Conservation (phyloP, 148 eudicot species). For the Selenicereus undatus region DNA sequence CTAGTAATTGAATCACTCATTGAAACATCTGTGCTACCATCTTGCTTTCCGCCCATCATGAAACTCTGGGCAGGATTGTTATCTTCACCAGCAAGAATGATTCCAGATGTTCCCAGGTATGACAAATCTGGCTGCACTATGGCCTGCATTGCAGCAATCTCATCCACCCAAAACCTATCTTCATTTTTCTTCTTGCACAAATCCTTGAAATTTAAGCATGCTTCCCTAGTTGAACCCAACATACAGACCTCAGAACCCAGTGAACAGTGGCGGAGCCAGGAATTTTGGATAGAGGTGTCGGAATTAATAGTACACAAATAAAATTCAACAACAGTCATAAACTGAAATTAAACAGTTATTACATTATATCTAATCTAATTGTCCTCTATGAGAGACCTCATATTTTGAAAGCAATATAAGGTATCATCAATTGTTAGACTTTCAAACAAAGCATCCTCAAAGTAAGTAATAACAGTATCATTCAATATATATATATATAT, state of each 20-base stretch:
- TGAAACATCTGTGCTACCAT: slow-evolving; percentile 39
- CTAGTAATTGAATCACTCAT: slow-evolving; percentile 45
- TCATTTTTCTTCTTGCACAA: slow-evolving; percentile 68
- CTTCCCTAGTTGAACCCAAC: slow-evolving; percentile 52
- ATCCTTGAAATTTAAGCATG: slow-evolving; percentile 67
- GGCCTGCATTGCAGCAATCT: slow-evolving; percentile 86
- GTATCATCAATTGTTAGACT: too few species aligned
- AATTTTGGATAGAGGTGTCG: too few species aligned
- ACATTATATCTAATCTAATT: too few species aligned
- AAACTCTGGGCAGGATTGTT: slow-evolving; percentile 32
- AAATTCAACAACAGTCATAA: too few species aligned
- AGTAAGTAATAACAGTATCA: too few species aligned
- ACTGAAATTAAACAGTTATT: too few species aligned
- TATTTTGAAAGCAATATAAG: too few species aligned
- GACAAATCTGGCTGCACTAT: slow-evolving; percentile 49
- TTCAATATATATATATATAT: too few species aligned
- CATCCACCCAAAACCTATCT: slow-evolving; percentile 78
- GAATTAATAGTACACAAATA: too few species aligned
- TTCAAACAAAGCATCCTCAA: too few species aligned
- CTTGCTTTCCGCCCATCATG: slow-evolving; percentile 32
- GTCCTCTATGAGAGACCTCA: too few species aligned
- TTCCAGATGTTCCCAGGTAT: slow-evolving; percentile 56
- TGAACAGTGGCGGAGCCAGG: too few species aligned
- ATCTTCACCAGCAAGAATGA: slow-evolving; percentile 53
- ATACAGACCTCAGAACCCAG: slow-evolving; percentile 8